A percentile compares a stretch with the other conserved stretches of the same genome.
phyloP scores from a whole-genome alignment of 305 asterid genomes.

The Solanum chacoense region DNA sequence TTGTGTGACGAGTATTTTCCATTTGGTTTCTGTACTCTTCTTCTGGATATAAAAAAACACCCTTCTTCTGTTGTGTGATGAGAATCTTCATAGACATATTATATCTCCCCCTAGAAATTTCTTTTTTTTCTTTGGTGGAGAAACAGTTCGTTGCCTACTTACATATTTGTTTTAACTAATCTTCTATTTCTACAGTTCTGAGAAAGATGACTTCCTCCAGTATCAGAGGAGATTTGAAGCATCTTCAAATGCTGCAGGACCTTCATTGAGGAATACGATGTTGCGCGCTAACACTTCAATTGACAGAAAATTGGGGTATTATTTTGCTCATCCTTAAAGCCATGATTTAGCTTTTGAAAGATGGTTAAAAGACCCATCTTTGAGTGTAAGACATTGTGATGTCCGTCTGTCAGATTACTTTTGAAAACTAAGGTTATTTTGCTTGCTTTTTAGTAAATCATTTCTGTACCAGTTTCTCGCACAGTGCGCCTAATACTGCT shows the following conservation, averaged over 20 bases:
- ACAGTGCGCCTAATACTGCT: conserved; percentile 85
- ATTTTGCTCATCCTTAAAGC: conserved; percentile 5
- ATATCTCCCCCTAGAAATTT: background rate
- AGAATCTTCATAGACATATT: background rate
- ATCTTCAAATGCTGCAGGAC: conserved; percentile 64
- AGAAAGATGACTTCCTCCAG: conserved; percentile 71
- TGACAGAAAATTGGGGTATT: conserved; percentile 68
- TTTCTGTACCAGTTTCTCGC: conserved; percentile 56
- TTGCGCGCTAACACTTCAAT: conserved; percentile 60
- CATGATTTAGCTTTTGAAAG: background rate
- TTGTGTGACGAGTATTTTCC: background rate
- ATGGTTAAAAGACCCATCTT: background rate
- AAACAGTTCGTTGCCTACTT: background rate
- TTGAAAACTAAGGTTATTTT: background rate
- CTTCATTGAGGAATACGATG: conserved; percentile 78
- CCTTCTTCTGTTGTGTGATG: background rate
- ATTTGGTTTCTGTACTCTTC: background rate
- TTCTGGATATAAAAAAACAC: background rate
- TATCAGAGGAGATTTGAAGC: conserved; percentile 69
- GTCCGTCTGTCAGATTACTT: background rate
- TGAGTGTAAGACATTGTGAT: background rate
- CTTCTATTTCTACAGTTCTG: conserved; percentile 43
- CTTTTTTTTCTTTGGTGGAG: background rate
- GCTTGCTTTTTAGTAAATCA: conserved; percentile 2
- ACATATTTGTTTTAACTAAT: background rate